A percentile compares a stretch with the other conserved stretches of the same genome.
phyloP scores from a whole-genome alignment of 2,329 filamentous ascomycete genomes.

The Aspergillus terreus region DNA sequence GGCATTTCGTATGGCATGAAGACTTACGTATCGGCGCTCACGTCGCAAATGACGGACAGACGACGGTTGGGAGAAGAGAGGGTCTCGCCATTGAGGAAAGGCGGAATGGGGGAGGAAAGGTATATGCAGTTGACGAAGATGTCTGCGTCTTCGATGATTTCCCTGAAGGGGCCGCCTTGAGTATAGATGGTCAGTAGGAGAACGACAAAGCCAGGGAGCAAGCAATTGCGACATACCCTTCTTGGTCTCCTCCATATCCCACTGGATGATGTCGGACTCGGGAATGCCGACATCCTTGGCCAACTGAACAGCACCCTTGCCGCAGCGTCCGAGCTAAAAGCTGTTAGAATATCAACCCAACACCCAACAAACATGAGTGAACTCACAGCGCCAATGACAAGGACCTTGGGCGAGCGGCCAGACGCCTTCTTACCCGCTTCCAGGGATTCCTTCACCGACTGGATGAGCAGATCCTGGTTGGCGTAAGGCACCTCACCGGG shows the following conservation, averaged over 20 bases:
- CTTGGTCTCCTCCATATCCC: slow-evolving; percentile 78
- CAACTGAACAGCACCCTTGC: slow-evolving; percentile 77
- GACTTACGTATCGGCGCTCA: slow-evolving; percentile 46
- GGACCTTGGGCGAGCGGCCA: slow-evolving; percentile 66
- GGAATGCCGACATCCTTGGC: slow-evolving; percentile 71
- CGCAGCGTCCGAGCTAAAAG: slow-evolving; percentile 60
- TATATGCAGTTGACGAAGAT: slow-evolving; percentile 91
- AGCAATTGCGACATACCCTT: slow-evolving; percentile 43
- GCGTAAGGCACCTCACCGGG: slow-evolving; percentile 56
- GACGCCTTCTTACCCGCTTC: slow-evolving; percentile 63
- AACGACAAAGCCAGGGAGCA: background rate
- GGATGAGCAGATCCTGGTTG: slow-evolving; percentile 70
- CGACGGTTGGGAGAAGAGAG: slow-evolving; percentile 66
- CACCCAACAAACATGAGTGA: background rate
- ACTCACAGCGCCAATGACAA: slow-evolving; percentile 73
- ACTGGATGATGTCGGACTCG: slow-evolving; percentile 64
- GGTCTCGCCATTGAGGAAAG: slow-evolving; percentile 71
- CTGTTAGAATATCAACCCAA: background rate
- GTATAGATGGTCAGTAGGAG: slow-evolving; percentile 19
- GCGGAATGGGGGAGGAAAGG: slow-evolving; percentile 71
- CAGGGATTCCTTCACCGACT: slow-evolving; percentile 69
- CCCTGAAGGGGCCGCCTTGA: slow-evolving; percentile 66
- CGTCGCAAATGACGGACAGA: slow-evolving; percentile 77
- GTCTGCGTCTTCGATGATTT: slow-evolving; percentile 66
- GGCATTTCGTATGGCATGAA: background rate